Base-by-base conservation (phyloP, 345 rosid genomes). In the Durio zibethinus region DNA sequence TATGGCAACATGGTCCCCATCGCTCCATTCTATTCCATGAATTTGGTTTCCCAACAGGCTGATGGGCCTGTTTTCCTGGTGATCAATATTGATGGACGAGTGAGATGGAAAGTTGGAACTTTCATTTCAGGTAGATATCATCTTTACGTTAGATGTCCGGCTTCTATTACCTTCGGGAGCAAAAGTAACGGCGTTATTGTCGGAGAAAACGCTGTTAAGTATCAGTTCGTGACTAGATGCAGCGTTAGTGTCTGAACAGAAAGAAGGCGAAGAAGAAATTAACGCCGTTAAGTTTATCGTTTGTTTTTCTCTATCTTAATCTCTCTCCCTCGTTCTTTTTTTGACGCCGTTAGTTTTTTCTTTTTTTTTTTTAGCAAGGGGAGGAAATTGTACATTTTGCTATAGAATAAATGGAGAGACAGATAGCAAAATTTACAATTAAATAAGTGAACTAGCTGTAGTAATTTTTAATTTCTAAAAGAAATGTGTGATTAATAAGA, bases 1-100 rank as follows among this genome's bases (percentile, higher is more conserved):
- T 85, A 31, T 62, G 99, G 99, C 2, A 87, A 79, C 23, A 62
- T 60, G 16, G 94, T 97, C 54, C 97, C 99, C 0, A 83, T 97
- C 10, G 87, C 98, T 0, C 99, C 99, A 4, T 89, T 87, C 82
- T 90, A 90, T 86, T 75, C 90, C 42, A 0, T 80, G 2, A 65
- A 88, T 0, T 80, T 97, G 35, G 8, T 16, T 7, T 84, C 90
- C 8, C 98, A 94, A 69, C 89, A 92, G 84, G 21, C 73, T 4
- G 0, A 50, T 29, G 99, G 98, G 15, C 29, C 71, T 5, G 83
- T 94, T 8, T 4, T 14, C 47, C 35, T 97, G 52, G 33, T 72
- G 47, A 86, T 97, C 85, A 91, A 88, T 82, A 82, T 91, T 7
- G 97, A 94, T 66, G 99, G 99, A 10, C 91, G 91, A 66, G 93